These are phyloP conservation scores for Tephrocybe sp. DNA, from an alignment of 768 basidiomycete genomes.

Conservation along the genomic window DNA sequence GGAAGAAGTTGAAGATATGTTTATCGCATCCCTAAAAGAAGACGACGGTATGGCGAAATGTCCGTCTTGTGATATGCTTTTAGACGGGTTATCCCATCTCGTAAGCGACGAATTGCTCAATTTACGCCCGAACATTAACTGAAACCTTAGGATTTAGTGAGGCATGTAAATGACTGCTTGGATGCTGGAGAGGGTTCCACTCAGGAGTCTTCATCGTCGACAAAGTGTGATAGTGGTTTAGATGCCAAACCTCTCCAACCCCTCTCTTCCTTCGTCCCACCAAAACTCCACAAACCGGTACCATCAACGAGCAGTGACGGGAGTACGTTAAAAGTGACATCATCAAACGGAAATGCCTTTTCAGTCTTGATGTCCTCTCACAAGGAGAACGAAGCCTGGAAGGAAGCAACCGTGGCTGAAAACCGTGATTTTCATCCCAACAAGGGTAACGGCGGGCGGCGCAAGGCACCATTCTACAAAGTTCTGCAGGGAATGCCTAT, in stretches of 20 bases:
- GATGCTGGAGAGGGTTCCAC: constrained; percentile 20
- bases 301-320: constrained; percentile 18
- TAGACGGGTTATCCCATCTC: constrained; percentile 14
- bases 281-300: constrained; percentile 15
- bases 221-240: neutral
- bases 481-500: constrained; percentile 96
- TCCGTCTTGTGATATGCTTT: constrained; percentile 28
- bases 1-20: constrained; percentile 24
- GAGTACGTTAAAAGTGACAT: constrained; percentile 14
- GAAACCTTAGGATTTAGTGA: constrained; percentile 42
- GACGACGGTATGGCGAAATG: constrained; percentile 15
- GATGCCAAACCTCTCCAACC: constrained; percentile 7
- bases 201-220: neutral
- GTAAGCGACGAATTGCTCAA: constrained; percentile 10
- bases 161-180: constrained; percentile 61
- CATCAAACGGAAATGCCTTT: constrained; percentile 47
- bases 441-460: constrained; percentile 50
- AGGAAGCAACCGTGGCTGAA: constrained; percentile 64
- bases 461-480: constrained; percentile 95
- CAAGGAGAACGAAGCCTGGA: constrained; percentile 84
- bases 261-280: constrained; percentile 12
- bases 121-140: neutral
- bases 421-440: constrained; percentile 44
- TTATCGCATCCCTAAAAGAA: neutral
- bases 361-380: constrained; percentile 88